Conservation (phyloP, 2,329 filamentous ascomycete genomes). For the Fusarium torreyae region DNA sequence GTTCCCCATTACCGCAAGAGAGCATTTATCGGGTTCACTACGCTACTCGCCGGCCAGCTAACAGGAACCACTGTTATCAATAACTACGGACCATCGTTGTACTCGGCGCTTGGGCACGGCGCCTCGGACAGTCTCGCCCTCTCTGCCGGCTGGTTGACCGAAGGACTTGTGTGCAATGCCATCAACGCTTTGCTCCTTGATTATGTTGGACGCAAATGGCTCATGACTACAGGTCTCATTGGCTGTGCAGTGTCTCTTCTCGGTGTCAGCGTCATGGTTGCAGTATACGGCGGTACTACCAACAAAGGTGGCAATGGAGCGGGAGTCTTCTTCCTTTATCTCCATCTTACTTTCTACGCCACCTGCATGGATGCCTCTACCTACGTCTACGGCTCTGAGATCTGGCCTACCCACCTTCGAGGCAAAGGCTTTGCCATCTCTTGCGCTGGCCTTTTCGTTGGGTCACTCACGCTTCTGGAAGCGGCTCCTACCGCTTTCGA, state of each 20-base stretch:
- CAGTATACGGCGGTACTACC: background rate
- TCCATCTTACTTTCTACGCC: conserved; percentile 7
- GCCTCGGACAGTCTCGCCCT: background rate
- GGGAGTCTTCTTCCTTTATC: conserved; percentile 1
- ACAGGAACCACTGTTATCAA: background rate
- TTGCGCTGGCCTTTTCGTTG: background rate
- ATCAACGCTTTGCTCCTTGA: conserved; percentile 4
- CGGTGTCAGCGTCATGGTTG: conserved; percentile 4
- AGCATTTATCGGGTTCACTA: background rate
- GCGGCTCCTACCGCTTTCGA: background rate
- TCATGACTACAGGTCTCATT: background rate
- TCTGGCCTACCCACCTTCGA: conserved; percentile 2
- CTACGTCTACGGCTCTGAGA: conserved; percentile 4
- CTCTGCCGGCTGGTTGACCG: conserved; percentile 2
- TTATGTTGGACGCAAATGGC: conserved; percentile 2
- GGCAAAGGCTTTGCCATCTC: background rate
- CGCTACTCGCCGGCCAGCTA: background rate
- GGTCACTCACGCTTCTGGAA: background rate
- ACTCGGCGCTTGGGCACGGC: background rate
- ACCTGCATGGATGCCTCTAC: conserved; percentile 11
- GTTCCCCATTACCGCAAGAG: background rate
- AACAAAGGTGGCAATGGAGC: background rate
- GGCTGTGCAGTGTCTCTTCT: background rate
- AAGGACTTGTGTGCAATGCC: conserved; percentile 6
- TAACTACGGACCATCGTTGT: background rate